phyloP scores from a whole-genome alignment of 1,284 basidiomycete genomes.

The Cryptococcus sp. region DNA sequence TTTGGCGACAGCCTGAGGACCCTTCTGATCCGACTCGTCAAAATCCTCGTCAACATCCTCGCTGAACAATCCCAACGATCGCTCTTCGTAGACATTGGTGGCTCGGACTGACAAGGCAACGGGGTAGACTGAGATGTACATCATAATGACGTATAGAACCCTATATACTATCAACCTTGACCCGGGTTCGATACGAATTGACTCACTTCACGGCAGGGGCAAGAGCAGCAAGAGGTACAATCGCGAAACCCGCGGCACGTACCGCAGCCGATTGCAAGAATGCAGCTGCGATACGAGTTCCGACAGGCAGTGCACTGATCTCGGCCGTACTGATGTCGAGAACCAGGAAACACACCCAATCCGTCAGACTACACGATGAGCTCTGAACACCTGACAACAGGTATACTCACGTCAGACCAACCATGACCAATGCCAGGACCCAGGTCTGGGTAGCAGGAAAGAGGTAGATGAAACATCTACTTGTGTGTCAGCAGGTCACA shows the following conservation, averaged over 20 bases:
- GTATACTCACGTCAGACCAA: slow-evolving; percentile 61
- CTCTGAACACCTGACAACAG: neutral
- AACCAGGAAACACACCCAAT: slow-evolving; percentile 84
- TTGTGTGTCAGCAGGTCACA: neutral
- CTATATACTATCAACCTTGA: slow-evolving; percentile 46
- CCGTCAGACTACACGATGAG: slow-evolving; percentile 56
- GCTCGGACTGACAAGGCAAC: slow-evolving; percentile 73
- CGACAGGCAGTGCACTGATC: slow-evolving; percentile 66
- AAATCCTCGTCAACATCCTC: slow-evolving; percentile 54
- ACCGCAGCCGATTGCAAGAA: slow-evolving; percentile 70
- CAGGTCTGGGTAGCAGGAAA: slow-evolving; percentile 95
- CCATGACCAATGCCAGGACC: slow-evolving; percentile 69
- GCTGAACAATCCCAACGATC: slow-evolving; percentile 69
- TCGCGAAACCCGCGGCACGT: slow-evolving; percentile 79
- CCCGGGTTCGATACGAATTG: slow-evolving; percentile 14
- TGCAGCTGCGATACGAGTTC: slow-evolving; percentile 61
- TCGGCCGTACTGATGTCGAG: slow-evolving; percentile 77
- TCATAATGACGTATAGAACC: slow-evolving; percentile 82
- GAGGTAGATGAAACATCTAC: slow-evolving; percentile 79
- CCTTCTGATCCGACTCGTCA: slow-evolving; percentile 39
- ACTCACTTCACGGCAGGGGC: slow-evolving; percentile 78
- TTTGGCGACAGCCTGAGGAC: slow-evolving; percentile 45
- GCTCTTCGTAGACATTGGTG: slow-evolving; percentile 98
- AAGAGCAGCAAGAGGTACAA: slow-evolving; percentile 64
- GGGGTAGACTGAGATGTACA: slow-evolving; percentile 57